Percentiles rank a stretch among this genome's conserved stretches.
phyloP scores from a whole-genome alignment of 768 basidiomycete species.

The Tylopilus sp. region DNA sequence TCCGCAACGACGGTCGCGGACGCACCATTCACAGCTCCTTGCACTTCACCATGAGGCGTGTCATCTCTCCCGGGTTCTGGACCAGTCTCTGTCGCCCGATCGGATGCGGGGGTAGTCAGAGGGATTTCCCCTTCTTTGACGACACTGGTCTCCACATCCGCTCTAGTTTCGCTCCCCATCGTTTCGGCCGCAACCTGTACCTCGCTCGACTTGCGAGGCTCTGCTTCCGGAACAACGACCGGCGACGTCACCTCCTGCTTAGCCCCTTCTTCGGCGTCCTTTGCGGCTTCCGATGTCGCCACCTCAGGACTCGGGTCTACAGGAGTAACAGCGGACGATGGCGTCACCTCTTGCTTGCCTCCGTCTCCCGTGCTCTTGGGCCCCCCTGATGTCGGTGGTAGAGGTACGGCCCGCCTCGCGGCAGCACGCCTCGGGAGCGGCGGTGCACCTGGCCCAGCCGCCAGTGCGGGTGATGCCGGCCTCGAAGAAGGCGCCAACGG shows the following conservation, averaged over 20 bases:
- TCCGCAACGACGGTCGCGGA: neutral
- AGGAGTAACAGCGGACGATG: neutral
- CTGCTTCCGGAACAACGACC: neutral
- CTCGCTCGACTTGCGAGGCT: neutral
- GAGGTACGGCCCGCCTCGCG: constrained; percentile 39
- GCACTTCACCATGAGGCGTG: neutral
- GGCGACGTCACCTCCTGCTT: constrained; percentile 3
- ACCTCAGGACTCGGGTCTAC: neutral
- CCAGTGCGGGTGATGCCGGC: constrained; percentile 36
- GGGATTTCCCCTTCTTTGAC: neutral
- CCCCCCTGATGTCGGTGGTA: constrained; percentile 15
- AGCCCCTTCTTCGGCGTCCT: no score
- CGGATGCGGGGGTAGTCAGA: neutral
- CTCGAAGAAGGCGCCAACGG: constrained; percentile 33
- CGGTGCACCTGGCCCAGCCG: constrained; percentile 34
- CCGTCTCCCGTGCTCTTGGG: neutral
- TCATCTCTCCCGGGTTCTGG: neutral
- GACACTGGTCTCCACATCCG: neutral
- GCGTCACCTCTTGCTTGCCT: constrained; percentile 6
- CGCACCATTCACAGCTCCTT: neutral
- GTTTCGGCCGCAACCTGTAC: neutral
- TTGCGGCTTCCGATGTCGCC: no score
- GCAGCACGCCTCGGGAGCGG: constrained; percentile 68
- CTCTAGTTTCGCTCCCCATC: neutral
- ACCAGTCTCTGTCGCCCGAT: neutral